Conservation (phyloP, 1,139 yeast species). For the Spathaspora sp. region DNA sequence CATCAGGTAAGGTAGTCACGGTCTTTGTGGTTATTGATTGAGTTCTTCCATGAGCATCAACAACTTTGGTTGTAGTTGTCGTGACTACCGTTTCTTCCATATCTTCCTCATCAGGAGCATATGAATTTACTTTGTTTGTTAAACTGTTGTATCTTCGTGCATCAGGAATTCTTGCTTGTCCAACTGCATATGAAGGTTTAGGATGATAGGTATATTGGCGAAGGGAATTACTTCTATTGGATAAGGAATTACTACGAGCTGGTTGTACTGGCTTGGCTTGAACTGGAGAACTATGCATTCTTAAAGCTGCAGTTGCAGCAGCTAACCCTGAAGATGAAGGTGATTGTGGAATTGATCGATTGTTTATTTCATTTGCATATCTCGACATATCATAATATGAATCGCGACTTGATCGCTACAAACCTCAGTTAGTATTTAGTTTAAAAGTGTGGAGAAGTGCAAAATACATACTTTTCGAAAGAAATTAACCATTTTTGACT, state of each 20-base stretch:
- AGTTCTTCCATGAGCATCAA: slow-evolving; percentile 44
- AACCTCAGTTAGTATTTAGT: not conserved
- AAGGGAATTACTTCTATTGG: slow-evolving; percentile 27
- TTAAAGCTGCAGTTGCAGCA: slow-evolving; percentile 46
- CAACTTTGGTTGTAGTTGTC: slow-evolving; percentile 45
- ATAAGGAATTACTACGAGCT: slow-evolving; percentile 18
- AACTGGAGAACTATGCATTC: slow-evolving; percentile 25
- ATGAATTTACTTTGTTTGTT: slow-evolving; percentile 4
- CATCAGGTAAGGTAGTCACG: slow-evolving; percentile 42
- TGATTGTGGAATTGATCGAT: slow-evolving; percentile 12
- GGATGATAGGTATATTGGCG: slow-evolving; percentile 42
- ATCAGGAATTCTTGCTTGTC: slow-evolving; percentile 18
- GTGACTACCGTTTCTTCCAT: slow-evolving; percentile 33
- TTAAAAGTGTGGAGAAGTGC: not conserved
- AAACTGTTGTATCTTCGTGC: slow-evolving; percentile 24
- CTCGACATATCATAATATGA: slow-evolving; percentile 39
- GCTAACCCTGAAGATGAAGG: slow-evolving; percentile 37
- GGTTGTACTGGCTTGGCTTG: slow-evolving; percentile 14
- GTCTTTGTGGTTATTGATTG: slow-evolving; percentile 46
- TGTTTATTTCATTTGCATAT: slow-evolving; percentile 35
- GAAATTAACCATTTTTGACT: not conserved
- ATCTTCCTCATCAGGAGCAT: slow-evolving; percentile 16
- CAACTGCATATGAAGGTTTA: slow-evolving; percentile 37
- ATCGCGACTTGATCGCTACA: slow-evolving; percentile 10
- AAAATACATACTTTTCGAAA: not conserved